phyloP scores from a whole-genome alignment of 805 yeast genomes.

The Candida golubevii region DNA sequence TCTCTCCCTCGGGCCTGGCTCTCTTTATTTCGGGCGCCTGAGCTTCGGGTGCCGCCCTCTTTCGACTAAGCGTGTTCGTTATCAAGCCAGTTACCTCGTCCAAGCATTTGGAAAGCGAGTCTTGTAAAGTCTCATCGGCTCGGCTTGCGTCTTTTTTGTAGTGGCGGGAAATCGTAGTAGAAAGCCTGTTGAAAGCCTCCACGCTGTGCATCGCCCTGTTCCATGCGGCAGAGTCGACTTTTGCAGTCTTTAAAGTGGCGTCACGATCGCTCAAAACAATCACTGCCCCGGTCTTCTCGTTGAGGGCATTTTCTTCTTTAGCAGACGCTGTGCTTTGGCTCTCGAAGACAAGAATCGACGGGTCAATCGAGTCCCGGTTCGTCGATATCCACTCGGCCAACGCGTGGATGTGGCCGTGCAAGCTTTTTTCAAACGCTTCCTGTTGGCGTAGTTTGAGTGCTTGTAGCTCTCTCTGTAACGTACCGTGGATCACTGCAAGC shows the following conservation, averaged over 20 bases:
- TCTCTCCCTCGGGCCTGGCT: slow-evolving; percentile 9
- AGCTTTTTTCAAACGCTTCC: slow-evolving; percentile 10
- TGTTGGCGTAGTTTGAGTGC: slow-evolving; percentile 13
- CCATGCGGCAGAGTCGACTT: slow-evolving; percentile 3
- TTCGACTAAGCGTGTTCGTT: slow-evolving; percentile 1
- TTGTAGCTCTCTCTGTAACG: slow-evolving; percentile 23
- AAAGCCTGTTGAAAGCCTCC: slow-evolving; percentile 4
- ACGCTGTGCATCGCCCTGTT: not conserved
- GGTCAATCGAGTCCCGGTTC: slow-evolving; percentile 2
- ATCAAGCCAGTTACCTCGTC: slow-evolving; percentile 1
- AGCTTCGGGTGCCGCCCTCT: slow-evolving; percentile 7
- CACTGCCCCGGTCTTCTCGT: not conserved
- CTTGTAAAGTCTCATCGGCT: not conserved
- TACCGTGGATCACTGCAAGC: slow-evolving; percentile 24
- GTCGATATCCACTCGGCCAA: slow-evolving; percentile 18
- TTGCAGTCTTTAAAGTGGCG: not conserved
- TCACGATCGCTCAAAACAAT: not conserved
- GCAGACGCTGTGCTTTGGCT: not conserved
- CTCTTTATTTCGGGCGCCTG: slow-evolving; percentile 8
- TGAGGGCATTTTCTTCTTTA: not conserved
- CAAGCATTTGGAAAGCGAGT: slow-evolving; percentile 2
- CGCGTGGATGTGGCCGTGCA: slow-evolving; percentile 7
- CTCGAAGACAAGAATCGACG: slow-evolving; percentile 1
- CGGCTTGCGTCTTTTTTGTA: not conserved
- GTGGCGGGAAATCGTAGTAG: not conserved